Conservation (phyloP, 495 filamentous ascomycete genomes). For the Trichoderma orchidacearum region DNA sequence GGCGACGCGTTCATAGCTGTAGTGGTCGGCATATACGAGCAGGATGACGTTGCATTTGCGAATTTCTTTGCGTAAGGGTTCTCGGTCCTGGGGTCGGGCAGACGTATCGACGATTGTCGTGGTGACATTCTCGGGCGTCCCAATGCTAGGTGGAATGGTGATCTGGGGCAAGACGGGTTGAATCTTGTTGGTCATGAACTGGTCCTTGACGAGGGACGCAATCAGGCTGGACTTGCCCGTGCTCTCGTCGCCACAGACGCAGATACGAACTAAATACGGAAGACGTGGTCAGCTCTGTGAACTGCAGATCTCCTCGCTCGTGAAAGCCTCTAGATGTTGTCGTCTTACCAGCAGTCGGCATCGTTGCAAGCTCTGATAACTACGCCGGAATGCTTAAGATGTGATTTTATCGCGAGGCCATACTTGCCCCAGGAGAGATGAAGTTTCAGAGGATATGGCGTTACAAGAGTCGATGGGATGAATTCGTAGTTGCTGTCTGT, state of each 20-base stretch:
- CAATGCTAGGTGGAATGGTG: constrained; percentile 76
- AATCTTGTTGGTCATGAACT: constrained; percentile 86
- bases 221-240: constrained; percentile 60
- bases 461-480: not conserved
- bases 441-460: not conserved
- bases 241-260: constrained; percentile 89
- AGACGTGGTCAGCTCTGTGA: not conserved
- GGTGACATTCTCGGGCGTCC: constrained; percentile 86
- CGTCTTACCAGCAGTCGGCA: not conserved
- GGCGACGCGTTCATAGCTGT: constrained; percentile 95
- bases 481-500: not conserved
- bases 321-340: not conserved
- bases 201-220: constrained; percentile 78
- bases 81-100: constrained; percentile 82
- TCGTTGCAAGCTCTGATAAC: not conserved
- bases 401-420: not conserved
- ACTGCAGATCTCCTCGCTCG: not conserved
- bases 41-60: constrained; percentile 93
- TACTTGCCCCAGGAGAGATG: not conserved
- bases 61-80: constrained; percentile 79
- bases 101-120: constrained; percentile 96
- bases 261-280: constrained; percentile 60
- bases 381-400: not conserved
- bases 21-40: constrained; percentile 95
- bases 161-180: constrained; percentile 88